Evolutionary conservation across 768 basidiomycete genomes (phyloP).

Genomic region (Leccinellum albellum): DNA sequence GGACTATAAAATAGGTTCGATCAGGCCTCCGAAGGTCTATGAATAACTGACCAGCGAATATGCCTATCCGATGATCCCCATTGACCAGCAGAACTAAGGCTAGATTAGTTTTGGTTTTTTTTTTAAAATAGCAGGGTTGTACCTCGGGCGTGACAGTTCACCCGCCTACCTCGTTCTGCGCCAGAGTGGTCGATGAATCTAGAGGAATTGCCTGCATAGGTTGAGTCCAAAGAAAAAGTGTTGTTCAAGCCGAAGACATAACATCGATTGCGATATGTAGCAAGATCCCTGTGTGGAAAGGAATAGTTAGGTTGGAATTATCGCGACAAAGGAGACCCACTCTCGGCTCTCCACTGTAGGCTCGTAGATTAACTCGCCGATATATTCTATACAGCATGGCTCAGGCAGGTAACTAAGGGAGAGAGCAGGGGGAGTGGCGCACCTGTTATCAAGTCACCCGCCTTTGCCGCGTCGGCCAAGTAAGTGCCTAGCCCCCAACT

Average conservation of each 20-base stretch:
- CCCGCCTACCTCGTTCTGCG: constrained; percentile 13
- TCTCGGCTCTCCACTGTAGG: constrained; percentile 47
- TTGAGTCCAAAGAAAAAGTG: constrained; percentile 48
- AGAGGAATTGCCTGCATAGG: constrained; percentile 56
- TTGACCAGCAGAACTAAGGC: constrained; percentile 53
- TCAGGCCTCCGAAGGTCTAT: no score
- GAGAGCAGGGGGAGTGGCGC: neutral
- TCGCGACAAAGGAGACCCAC: constrained; percentile 33
- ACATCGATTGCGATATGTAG: constrained; percentile 48
- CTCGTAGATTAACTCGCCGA: constrained; percentile 57
- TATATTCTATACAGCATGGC: constrained; percentile 48
- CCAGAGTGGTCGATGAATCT: constrained; percentile 63
- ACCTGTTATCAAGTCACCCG: constrained; percentile 49
- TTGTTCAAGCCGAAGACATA: constrained; percentile 60
- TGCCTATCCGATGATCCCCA: constrained; percentile 63
- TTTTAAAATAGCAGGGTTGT: constrained; percentile 8
- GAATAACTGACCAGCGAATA: constrained; percentile 34
- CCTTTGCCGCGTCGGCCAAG: constrained; percentile 39
- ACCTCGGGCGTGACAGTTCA: constrained; percentile 50
- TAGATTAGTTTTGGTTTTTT: constrained; percentile 1
- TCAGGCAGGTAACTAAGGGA: neutral
- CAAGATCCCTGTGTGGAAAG: constrained; percentile 36
- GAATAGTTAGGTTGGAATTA: neutral
- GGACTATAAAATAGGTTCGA: constrained; percentile 27
- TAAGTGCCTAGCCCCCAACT: constrained; percentile 56